A percentile compares a stretch with the other conserved stretches of the same genome.
phyloP scores from a whole-genome alignment of 495 filamentous ascomycete species.

The Eremomyces bilateralis region DNA sequence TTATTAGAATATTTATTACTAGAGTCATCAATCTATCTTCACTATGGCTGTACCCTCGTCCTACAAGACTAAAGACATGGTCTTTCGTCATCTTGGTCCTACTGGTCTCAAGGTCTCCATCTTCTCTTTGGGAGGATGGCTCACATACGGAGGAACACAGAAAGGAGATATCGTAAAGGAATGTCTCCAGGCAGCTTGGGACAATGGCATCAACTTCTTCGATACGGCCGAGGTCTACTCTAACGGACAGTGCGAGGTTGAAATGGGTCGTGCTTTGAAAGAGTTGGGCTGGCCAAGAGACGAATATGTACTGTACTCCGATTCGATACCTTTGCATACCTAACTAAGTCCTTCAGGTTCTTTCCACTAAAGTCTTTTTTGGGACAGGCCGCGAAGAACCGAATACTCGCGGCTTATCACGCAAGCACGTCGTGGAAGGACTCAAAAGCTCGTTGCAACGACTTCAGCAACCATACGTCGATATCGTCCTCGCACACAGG shows the following conservation, averaged over 20 bases:
- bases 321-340: conserved; percentile 1
- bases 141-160: conserved; percentile 20
- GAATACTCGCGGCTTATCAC: conserved; percentile 24
- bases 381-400: conserved; percentile 26
- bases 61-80: conserved; percentile 12
- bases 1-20: too few species aligned
- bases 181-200: conserved; percentile 27
- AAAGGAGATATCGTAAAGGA: conserved; percentile 23
- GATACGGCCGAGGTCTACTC: conserved; percentile 33
- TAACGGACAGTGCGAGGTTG: conserved; percentile 31
- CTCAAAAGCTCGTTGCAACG: conserved; percentile 24
- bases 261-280: conserved; percentile 36
- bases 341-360: neutral
- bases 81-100: conserved; percentile 21
- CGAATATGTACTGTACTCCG: conserved; percentile 24
- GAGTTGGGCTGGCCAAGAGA: conserved; percentile 26
- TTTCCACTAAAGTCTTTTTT: conserved; percentile 17
- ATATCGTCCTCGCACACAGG: conserved; percentile 26
- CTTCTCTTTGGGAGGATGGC: conserved; percentile 20
- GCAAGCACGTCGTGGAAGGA: conserved; percentile 28
- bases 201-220: conserved; percentile 33
- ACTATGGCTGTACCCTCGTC: neutral
- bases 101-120: conserved; percentile 22
- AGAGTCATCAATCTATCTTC: too few species aligned
- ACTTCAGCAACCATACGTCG: conserved; percentile 25